Base-by-base conservation (phyloP, 805 yeast genomes). In the Kockiozyma suomiensis region DNA sequence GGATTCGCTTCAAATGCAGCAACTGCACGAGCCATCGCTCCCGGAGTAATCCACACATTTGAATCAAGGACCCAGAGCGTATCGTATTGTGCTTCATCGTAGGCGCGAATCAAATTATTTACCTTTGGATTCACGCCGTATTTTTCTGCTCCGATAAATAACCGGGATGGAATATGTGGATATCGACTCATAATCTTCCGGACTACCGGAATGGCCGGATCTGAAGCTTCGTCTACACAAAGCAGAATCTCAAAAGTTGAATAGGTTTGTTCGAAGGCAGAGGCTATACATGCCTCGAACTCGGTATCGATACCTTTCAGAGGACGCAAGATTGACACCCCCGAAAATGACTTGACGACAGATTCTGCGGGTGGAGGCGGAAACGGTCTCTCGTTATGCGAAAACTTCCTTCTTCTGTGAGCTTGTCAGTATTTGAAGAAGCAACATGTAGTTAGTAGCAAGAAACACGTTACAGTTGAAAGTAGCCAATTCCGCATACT, bases 71-170 rank as follows among this genome's bases (percentile, higher is more conserved):
- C 83, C 97, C 97, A 90, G 12, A 91, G 66, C 19, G 87, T 80
- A 69, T 90, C 96, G 72, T 82, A 76, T 66, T 82, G 81, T 6
- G 96, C 93, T 1, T 73, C 73, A 41, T 76, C 72, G 69, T 86
- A 89, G 4, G 96, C 97, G 71, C 88, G 88, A n/a, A 90, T 85
- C 48, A 90, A 75, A 73, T 90, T 90, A 73, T 90, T 89, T 56
- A 90, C 88, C 73, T 90, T 90, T 5, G 97, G 97, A 68, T 90
- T 90, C 4, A 96, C 94, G 1, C 96, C 96, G 68, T 76, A 86
- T 65, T 64, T 59, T 3, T 67, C 74, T 19, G 76, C 73, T 47
- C 84, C 67, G 1, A 86, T 72, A 61, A 89, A 69, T 4, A 90
- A 74, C 62, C 78, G 78, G 21, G 90, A 81, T 67, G 87, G 84